A percentile compares a stretch with the other conserved stretches of the same genome.
Evolutionary conservation across 192 early-diverging fungal genomes (phyloP).

Genomic region (Funneliformis mosseae): DNA sequence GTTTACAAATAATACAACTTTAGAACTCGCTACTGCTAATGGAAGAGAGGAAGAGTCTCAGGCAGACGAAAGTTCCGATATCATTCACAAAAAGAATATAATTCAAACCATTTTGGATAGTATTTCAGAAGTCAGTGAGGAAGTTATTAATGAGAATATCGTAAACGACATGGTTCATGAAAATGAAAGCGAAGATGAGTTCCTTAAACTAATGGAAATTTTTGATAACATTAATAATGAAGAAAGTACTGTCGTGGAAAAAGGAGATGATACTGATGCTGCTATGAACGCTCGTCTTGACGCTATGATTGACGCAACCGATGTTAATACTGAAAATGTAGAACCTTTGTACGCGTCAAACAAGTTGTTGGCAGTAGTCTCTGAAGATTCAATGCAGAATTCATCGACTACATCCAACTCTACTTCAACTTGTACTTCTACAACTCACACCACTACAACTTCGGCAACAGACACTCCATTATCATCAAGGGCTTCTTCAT

Average conservation of each 20-base stretch:
- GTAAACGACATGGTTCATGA: not conserved
- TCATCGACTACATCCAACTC: not conserved
- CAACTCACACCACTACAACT: not conserved
- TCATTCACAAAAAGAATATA: no score
- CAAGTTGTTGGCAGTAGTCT: not conserved
- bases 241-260: not conserved
- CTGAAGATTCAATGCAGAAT: not conserved
- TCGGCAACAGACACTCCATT: not conserved
- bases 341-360: not conserved
- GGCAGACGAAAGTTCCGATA: not conserved
- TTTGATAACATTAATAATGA: not conserved
- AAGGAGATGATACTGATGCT: not conserved
- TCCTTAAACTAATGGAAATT: not conserved
- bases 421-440: not conserved
- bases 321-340: not conserved
- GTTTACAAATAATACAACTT: not conserved
- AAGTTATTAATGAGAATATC: not conserved
- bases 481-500: conserved; percentile 12
- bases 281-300: not conserved
- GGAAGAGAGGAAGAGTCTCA: not conserved
- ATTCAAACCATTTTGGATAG: no score
- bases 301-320: not conserved
- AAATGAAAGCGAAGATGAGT: not conserved
- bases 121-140: no score
- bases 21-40: not conserved